Percentiles rank a stretch among this genome's conserved stretches.
These are phyloP conservation scores for Aspergillus sp. DNA, from an alignment of 2,329 filamentous ascomycete genomes.

Conservation along the genomic window DNA sequence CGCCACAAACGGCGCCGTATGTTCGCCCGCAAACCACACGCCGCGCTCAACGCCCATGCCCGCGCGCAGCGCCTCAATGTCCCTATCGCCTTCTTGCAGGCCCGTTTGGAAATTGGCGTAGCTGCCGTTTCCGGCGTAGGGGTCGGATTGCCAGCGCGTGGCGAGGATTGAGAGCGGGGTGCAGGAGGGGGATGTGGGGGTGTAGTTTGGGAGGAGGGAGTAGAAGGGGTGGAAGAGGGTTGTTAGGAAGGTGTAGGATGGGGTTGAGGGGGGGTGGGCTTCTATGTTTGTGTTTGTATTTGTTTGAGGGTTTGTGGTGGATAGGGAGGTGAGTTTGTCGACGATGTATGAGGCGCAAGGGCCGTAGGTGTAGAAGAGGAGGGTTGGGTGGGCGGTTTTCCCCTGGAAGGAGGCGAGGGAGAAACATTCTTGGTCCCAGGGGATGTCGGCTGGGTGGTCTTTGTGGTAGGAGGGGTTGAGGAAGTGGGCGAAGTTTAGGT, in stretches of 20 bases:
- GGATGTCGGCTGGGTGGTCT: slow-evolving; percentile 55
- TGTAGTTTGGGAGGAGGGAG: slow-evolving; percentile 70
- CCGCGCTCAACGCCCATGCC: slow-evolving; percentile 57
- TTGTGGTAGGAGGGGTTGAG: slow-evolving; percentile 67
- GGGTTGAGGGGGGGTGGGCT: slow-evolving; percentile 30
- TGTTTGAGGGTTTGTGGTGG: slow-evolving; percentile 27
- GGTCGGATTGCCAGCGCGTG: slow-evolving; percentile 76
- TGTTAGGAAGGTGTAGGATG: slow-evolving; percentile 56
- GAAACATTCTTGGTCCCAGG: slow-evolving; percentile 75
- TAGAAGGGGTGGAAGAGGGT: slow-evolving; percentile 76
- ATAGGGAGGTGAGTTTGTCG: slow-evolving; percentile 3
- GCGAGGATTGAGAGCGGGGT: slow-evolving; percentile 63
- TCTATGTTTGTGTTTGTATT: neutral
- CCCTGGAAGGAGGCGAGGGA: slow-evolving; percentile 69
- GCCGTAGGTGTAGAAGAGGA: slow-evolving; percentile 70
- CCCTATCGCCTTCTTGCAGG: slow-evolving; percentile 65
- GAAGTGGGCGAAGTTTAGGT: slow-evolving; percentile 73
- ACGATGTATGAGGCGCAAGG: slow-evolving; percentile 43
- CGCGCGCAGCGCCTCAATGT: slow-evolving; percentile 62
- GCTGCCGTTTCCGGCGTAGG: slow-evolving; percentile 75
- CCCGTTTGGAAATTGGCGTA: slow-evolving; percentile 86
- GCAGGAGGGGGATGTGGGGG: slow-evolving; percentile 54
- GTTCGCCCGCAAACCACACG: slow-evolving; percentile 85
- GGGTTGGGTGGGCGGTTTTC: slow-evolving; percentile 67
- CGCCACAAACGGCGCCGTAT: slow-evolving; percentile 86